A percentile compares a stretch with the other conserved stretches of the same genome.
phyloP scores from a whole-genome alignment of 306 rosid genomes.

The Rosa rugosa region DNA sequence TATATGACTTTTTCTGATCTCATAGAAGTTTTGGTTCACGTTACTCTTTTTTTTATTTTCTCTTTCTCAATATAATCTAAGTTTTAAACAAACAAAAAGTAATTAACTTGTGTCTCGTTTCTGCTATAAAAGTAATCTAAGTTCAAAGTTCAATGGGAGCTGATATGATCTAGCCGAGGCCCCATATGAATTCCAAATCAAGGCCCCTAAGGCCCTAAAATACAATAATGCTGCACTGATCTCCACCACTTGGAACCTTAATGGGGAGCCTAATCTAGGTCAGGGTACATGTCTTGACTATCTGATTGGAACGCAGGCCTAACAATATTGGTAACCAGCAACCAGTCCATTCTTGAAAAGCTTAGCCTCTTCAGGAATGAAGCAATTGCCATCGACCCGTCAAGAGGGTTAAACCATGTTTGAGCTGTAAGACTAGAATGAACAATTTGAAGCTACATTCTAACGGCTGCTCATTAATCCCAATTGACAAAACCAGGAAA shows the following conservation, averaged over 20 bases:
- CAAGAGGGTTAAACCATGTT: neutral
- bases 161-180: neutral
- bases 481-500: neutral
- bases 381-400: neutral
- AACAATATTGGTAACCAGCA: neutral
- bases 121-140: too few species aligned
- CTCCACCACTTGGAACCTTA: neutral
- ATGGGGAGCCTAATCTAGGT: neutral
- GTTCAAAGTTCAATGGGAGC: neutral
- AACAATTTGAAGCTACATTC: neutral
- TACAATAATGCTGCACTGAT: neutral
- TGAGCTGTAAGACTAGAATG: neutral
- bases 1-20: too few species aligned
- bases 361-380: neutral
- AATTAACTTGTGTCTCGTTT: too few species aligned
- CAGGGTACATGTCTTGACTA: neutral
- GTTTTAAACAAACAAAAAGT: too few species aligned
- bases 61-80: too few species aligned
- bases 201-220: neutral
- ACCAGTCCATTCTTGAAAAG: neutral
- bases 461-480: neutral
- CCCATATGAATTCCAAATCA: neutral
- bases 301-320: neutral
- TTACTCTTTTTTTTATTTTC: too few species aligned
- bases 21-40: too few species aligned